phyloP scores from a whole-genome alignment of 140 eudicot genomes.

The Artemisia princeps region DNA sequence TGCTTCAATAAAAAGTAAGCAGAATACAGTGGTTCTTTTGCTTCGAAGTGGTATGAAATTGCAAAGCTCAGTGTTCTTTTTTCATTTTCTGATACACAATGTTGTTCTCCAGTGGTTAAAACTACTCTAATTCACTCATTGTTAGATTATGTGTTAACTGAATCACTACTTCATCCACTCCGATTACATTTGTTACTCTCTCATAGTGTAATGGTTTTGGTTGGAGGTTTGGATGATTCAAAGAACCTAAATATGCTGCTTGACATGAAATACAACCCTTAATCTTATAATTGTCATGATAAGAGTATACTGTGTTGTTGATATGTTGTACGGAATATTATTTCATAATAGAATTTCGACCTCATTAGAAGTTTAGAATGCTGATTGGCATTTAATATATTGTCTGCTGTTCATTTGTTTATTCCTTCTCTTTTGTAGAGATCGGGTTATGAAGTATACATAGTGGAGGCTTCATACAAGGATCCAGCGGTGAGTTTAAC shows the following conservation, averaged over 20 bases:
- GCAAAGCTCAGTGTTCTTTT: conserved; percentile 1
- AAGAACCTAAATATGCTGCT: neutral
- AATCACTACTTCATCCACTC: neutral
- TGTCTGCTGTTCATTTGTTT: conserved; percentile 25
- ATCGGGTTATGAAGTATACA: conserved; percentile 87
- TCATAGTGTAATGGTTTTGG: conserved; percentile 1
- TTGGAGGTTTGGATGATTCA: neutral
- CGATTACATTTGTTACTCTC: neutral
- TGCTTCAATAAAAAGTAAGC: neutral
- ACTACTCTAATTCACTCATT: neutral
- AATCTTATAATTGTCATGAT: conserved; percentile 1
- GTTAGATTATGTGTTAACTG: neutral
- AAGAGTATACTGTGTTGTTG: neutral
- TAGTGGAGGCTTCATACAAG: conserved; percentile 85
- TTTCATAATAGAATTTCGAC: conserved; percentile 2
- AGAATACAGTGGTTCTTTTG: conserved; percentile 6
- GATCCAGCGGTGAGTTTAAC: conserved; percentile 78
- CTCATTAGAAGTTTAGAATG: conserved; percentile 10
- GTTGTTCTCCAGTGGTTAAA: conserved; percentile 8
- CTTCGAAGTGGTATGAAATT: conserved; percentile 6
- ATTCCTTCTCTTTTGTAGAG: conserved; percentile 52
- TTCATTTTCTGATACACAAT: neutral
- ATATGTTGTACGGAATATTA: neutral
- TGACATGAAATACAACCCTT: neutral
- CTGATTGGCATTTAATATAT: neutral